phyloP scores from a whole-genome alignment of 2,329 filamentous ascomycete genomes.

The Plectosphaerella cucumerina region DNA sequence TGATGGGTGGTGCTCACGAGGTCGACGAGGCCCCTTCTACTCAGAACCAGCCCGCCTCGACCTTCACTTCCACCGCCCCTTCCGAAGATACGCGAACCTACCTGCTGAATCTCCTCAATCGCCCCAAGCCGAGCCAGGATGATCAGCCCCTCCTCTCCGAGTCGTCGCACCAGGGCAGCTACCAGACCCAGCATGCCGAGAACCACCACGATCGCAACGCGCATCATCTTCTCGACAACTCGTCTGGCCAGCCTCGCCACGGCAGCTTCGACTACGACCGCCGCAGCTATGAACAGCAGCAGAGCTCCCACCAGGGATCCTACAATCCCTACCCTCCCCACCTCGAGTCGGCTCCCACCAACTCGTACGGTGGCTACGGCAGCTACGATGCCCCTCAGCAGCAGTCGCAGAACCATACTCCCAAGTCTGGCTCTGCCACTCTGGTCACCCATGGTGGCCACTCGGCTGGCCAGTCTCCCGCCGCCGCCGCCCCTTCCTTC shows the following conservation, averaged over 20 bases:
- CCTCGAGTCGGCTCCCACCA: constrained; percentile 7
- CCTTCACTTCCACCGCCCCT: constrained; percentile 47
- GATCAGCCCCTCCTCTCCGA: constrained; percentile 41
- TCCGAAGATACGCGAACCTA: constrained; percentile 75
- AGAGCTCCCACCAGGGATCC: constrained; percentile 13
- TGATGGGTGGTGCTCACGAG: constrained; percentile 55
- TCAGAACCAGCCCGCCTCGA: constrained; percentile 22
- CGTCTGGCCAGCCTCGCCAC: constrained; percentile 12
- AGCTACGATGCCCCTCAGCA: constrained; percentile 35
- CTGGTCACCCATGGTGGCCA: constrained; percentile 16
- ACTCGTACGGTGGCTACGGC: constrained; percentile 18
- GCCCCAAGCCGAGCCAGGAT: constrained; percentile 63
- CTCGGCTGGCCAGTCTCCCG: constrained; percentile 22
- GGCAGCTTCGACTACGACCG: constrained; percentile 17
- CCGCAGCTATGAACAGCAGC: constrained; percentile 13
- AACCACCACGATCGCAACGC: constrained; percentile 20
- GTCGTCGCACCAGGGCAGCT: constrained; percentile 32
- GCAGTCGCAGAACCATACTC: constrained; percentile 34
- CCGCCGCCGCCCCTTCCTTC: constrained; percentile 30
- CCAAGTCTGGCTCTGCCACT: constrained; percentile 31
- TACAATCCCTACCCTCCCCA: constrained; percentile 12
- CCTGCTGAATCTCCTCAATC: constrained; percentile 79
- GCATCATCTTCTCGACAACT: constrained; percentile 11
- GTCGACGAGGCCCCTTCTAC: constrained; percentile 31
- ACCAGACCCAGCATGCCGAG: constrained; percentile 37